Conservation (phyloP, 345 rosid genomes). For the Lepidium aucheri region DNA sequence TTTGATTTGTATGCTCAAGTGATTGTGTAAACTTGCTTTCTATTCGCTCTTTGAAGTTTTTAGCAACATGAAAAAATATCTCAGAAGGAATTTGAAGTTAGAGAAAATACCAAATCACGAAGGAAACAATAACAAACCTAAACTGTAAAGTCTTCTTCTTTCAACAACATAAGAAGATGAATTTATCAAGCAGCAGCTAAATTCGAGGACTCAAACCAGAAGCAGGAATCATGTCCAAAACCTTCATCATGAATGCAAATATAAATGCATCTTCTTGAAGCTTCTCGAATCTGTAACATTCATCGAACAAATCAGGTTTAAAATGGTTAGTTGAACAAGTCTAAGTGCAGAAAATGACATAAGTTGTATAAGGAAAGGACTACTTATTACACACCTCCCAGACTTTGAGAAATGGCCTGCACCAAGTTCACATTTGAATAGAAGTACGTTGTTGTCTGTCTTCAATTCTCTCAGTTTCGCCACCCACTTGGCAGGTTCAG, state of each 20-base stretch:
- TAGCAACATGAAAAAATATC: not conserved
- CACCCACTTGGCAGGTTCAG: conserved; percentile 88
- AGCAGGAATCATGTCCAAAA: conserved; percentile 60
- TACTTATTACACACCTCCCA: conserved; percentile 55
- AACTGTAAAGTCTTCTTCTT: not conserved
- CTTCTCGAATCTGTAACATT: conserved; percentile 77
- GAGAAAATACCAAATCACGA: not conserved
- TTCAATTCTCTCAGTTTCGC: conserved; percentile 87
- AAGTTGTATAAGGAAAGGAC: not conserved
- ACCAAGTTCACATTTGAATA: conserved; percentile 86
- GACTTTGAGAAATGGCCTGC: conserved; percentile 96
- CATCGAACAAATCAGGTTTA: not conserved
- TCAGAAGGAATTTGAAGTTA: not conserved
- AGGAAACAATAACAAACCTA: not conserved
- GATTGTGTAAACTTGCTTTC: not conserved
- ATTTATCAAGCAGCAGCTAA: not conserved
- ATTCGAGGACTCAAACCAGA: conserved; percentile 3
- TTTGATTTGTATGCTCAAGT: not conserved
- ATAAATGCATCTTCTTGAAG: conserved; percentile 77
- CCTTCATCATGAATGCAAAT: conserved; percentile 64
- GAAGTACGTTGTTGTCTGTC: conserved; percentile 57
- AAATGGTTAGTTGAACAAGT: not conserved
- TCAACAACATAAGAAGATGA: not conserved
- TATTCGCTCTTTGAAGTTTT: not conserved
- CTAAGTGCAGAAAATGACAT: not conserved